Evolutionary conservation across 192 early-diverging fungal species (phyloP), one percentile per base, ranked within the genome.

Genomic region (Chytriomyces sp.): DNA sequence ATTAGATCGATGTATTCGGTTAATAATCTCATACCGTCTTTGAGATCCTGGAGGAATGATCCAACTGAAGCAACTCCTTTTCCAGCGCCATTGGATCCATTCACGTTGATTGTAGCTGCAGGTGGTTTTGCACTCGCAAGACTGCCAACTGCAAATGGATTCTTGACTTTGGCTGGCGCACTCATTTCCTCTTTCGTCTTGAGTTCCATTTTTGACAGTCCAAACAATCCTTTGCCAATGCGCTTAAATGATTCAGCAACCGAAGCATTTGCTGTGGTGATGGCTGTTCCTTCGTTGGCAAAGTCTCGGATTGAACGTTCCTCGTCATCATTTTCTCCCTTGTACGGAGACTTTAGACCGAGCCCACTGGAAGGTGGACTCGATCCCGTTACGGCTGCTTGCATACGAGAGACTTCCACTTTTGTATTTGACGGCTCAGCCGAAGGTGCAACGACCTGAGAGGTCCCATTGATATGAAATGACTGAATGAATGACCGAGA

Each of bases 41-140:
- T 70, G 28, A 70, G 59, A 38, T 70, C 68, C 22, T 57, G 55
- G 59, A 70, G 52, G 36, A 70, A 28, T 25, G 33, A 19, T 17
- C 68, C 57, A 34, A 70, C 68, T 59, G 52, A 36, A 7, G 41
- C 53, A 44, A 39, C 34, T 41, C 39, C 52, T n/a, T 25, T 36
- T n/a, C n/a, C 39, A 8, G 34, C 22, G 31, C 19, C 54, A 57
- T 3, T 12, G 30, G 10, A 12, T 12, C n/a, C 6, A 57, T 19
- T 6, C 39, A 19, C 25, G 8, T 6, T 0, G 22, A 19, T 10
- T 7, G 40, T 40, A 28, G n/a, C 22, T 26, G 12, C 34, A 0
- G n/a, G 14, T 41, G 19, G 25, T 31, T 1, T 2, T 12, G 19
- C 12, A 12, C n/a, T 58, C 17, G 26, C 31, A 12, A 2, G 12